Evolutionary conservation across 768 basidiomycete genomes (phyloP).

Genomic region (Xerocomellus dryophilus): DNA sequence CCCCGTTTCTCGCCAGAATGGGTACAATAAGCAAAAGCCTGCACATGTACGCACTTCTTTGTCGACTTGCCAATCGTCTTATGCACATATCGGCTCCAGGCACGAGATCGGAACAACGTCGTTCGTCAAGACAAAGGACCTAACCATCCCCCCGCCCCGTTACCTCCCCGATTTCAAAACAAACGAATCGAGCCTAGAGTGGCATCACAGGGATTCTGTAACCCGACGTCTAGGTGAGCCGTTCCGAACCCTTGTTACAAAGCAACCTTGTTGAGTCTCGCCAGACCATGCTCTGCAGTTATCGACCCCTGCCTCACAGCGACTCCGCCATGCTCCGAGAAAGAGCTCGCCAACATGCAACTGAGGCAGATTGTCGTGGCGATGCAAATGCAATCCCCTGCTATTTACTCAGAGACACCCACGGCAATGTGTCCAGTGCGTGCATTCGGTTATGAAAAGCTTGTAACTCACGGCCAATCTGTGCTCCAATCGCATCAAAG

Average conservation of each 20-base stretch:
- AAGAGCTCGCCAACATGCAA: background rate
- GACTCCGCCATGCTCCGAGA: background rate
- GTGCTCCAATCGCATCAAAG: background rate
- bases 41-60: constrained; percentile 1
- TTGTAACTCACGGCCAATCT: constrained; percentile 4
- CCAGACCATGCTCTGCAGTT: constrained; percentile 2
- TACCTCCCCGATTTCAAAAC: constrained; percentile 8
- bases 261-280: background rate
- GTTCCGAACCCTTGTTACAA: background rate
- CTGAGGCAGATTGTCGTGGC: background rate
- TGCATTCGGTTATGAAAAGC: background rate
- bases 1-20: background rate
- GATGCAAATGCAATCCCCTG: background rate
- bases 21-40: background rate
- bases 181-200: background rate
- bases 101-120: background rate
- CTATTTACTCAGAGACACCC: background rate
- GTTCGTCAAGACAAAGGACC: background rate
- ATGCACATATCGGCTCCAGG: background rate
- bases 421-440: background rate
- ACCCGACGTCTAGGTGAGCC: constrained; percentile 9
- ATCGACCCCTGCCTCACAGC: constrained; percentile 1
- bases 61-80: background rate
- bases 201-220: background rate
- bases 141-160: background rate